Evolutionary conservation across 768 basidiomycete species (phyloP).

Genomic region (Crepidotus variabilis): DNA sequence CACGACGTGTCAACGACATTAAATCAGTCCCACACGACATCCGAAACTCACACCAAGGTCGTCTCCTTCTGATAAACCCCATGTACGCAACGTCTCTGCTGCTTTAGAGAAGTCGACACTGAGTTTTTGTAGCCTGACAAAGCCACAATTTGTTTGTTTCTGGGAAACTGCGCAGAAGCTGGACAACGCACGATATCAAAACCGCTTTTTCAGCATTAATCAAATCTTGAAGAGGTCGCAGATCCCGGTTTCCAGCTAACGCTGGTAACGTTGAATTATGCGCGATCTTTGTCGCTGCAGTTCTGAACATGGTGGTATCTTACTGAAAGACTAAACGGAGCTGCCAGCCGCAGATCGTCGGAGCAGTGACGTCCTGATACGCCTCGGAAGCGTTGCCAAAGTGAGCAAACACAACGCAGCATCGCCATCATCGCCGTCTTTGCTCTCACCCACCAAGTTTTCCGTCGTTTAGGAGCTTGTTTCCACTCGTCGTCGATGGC

Average conservation of each 20-base stretch:
- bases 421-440: background rate
- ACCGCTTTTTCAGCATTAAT: constrained; percentile 88
- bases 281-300: constrained; percentile 77
- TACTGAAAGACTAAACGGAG: constrained; percentile 6
- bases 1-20: background rate
- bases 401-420: no score
- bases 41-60: constrained; percentile 61
- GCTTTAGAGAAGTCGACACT: constrained; percentile 65
- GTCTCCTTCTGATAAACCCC: constrained; percentile 81
- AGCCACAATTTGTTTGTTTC: background rate
- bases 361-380: background rate
- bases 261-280: constrained; percentile 84
- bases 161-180: background rate
- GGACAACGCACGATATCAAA: constrained; percentile 52
- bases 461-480: background rate
- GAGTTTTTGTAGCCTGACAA: constrained; percentile 56
- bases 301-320: constrained; percentile 61
- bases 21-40: constrained; percentile 5
- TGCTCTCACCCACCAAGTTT: background rate
- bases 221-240: constrained; percentile 80
- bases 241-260: constrained; percentile 67
- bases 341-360: no score
- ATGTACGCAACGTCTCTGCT: constrained; percentile 64
- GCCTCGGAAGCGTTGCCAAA: background rate
- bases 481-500: background rate